A percentile compares a stretch with the other conserved stretches of the same genome.
Evolutionary conservation across 1,284 basidiomycete genomes (phyloP).

Genomic region (Trichosporon faecale): DNA sequence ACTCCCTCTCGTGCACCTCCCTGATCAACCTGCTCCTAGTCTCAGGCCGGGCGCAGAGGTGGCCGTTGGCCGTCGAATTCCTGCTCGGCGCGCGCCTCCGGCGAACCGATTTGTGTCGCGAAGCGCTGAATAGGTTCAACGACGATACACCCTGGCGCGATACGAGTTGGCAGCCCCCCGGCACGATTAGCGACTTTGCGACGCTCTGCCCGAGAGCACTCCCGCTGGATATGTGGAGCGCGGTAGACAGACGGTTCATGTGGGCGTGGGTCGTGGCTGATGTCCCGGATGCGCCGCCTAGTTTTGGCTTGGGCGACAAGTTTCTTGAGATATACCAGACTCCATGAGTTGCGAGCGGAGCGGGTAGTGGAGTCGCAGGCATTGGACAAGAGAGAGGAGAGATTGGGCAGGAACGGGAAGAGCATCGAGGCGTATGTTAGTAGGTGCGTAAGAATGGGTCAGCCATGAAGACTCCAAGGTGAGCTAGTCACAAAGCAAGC

Average conservation of each 20-base stretch:
- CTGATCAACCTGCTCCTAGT: background rate
- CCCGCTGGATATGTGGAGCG: background rate
- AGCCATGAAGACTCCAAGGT: no score
- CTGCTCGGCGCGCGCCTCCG: background rate
- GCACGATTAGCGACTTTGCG: background rate
- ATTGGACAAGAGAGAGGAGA: no score
- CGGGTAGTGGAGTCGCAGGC: background rate
- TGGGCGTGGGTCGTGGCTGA: conserved; percentile 1
- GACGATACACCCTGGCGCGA: background rate
- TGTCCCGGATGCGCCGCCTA: background rate
- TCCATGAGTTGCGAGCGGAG: background rate
- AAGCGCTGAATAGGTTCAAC: background rate
- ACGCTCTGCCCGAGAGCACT: background rate
- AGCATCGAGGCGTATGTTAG: background rate
- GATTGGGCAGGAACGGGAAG: no score
- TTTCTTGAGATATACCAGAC: background rate
- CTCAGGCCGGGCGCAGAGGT: background rate
- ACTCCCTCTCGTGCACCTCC: background rate
- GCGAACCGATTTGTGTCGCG: background rate
- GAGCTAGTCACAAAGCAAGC: no score
- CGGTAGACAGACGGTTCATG: background rate
- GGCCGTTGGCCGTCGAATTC: background rate
- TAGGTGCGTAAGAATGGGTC: no score
- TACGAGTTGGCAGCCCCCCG: background rate
- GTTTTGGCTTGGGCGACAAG: background rate